These are phyloP conservation scores for Volvox reticuliferus DNA, from an alignment of 139 green algal genomes.

Conservation along the genomic window DNA sequence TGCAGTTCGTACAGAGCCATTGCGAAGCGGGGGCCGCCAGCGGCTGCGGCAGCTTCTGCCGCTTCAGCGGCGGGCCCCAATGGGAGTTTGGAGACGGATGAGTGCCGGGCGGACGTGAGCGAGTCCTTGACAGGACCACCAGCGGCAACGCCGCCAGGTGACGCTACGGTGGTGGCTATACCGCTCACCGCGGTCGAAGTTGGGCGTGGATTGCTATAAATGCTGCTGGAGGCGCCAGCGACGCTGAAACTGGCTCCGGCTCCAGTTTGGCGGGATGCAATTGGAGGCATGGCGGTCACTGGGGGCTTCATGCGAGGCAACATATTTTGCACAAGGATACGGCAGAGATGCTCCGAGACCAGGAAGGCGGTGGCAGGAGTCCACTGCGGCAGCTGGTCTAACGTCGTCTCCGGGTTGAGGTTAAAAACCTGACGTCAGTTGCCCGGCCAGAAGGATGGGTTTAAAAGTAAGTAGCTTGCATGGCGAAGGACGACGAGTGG, in stretches of 20 bases:
- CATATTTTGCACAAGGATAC: conserved; percentile 1
- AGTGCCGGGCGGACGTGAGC: background rate
- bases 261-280: background rate
- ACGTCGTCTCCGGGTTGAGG: conserved; percentile 33
- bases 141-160: background rate
- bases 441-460: too few species aligned
- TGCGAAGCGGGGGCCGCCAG: background rate
- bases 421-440: conserved; percentile 40
- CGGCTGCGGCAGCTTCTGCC: background rate
- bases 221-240: background rate
- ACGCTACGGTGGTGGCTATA: background rate
- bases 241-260: background rate
- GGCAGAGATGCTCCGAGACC: conserved; percentile 34
- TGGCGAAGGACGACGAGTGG: too few species aligned
- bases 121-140: background rate
- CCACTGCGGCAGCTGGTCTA: conserved; percentile 14
- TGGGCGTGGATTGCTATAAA: background rate
- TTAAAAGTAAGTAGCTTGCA: too few species aligned
- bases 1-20: conserved; percentile 17
- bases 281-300: background rate
- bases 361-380: conserved; percentile 50
- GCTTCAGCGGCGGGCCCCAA: background rate
- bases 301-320: background rate
- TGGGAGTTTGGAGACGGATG: background rate
- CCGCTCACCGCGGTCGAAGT: background rate